Evolutionary conservation across 495 filamentous ascomycete species (phyloP).

Genomic region (Bacidia gigantensis): DNA sequence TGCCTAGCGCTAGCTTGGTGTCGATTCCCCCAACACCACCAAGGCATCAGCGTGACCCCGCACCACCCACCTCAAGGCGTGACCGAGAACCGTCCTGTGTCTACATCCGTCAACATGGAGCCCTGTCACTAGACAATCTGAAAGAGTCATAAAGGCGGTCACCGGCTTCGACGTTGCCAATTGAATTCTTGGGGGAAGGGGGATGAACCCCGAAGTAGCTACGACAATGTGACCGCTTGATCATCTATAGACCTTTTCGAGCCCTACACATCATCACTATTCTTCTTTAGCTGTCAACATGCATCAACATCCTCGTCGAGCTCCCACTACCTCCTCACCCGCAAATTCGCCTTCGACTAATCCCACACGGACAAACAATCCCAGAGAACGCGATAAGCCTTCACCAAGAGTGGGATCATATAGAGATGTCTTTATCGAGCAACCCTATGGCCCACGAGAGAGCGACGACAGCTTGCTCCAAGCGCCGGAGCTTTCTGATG

Average conservation of each 20-base stretch:
- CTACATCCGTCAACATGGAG: neutral
- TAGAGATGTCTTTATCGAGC: slow-evolving; percentile 26
- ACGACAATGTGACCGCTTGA: neutral
- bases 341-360: slow-evolving; percentile 53
- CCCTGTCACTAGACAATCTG: neutral
- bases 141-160: neutral
- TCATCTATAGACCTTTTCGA: neutral
- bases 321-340: slow-evolving; percentile 49
- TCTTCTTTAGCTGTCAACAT: slow-evolving; percentile 28
- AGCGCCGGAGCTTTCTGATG: slow-evolving; percentile 23
- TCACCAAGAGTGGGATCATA: slow-evolving; percentile 28
- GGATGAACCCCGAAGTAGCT: neutral
- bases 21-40: slow-evolving; percentile 6
- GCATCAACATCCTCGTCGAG: slow-evolving; percentile 74
- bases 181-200: neutral
- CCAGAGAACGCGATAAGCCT: slow-evolving; percentile 42
- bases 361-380: slow-evolving; percentile 55
- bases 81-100: neutral
- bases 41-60: slow-evolving; percentile 12
- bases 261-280: neutral
- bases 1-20: slow-evolving; percentile 9
- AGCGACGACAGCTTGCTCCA: slow-evolving; percentile 30
- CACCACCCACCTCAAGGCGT: slow-evolving; percentile 7
- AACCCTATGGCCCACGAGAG: slow-evolving; percentile 30
- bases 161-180: neutral